Base-by-base conservation (phyloP, 257 asterid species). In the Asclepias syriaca region DNA sequence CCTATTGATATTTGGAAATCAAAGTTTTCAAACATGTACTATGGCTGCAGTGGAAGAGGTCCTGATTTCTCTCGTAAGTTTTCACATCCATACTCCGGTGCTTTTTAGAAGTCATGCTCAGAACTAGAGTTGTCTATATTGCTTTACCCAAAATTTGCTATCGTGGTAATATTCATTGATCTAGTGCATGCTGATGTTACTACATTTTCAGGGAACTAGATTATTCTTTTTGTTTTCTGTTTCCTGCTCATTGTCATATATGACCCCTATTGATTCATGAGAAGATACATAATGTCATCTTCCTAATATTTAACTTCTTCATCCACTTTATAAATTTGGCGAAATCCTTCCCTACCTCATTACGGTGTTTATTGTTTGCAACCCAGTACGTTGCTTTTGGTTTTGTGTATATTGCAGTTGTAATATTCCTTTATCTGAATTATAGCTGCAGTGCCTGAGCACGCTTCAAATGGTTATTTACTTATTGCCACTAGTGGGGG, bases 401-500 rank as follows among this genome's bases (percentile, higher is more conserved):
- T 11, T 68, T 72, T 59, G 46, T 13, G 73, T 61, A 29, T 63
- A 61, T 34, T 39, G 75, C 24, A 5, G 72, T 75, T 65, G 71
- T 85, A 74, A 83, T 79, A 56, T 73, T 67, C 70, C 61, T 76
- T 34, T 71, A 69, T 75, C 54, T 81, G 75, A 72, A 77, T 73
- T 81, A 58, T 81, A 95, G 99, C 91, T 80, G 86, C 93, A 83
- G 93, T 86, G 39, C 87, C 83, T 6, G 92, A 90, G 81, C 87
- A 84, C 40, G 80, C 65, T 70, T 92, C 99, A 80, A 95, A 88
- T 78, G 98, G 99, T 73, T 95, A 95, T 85, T 81, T 95, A 74
- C 97, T 95, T 70, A 95, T 95, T 82, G 98, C 96, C 53, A 90
- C 99, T 53, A 95, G 99, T 81, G 99, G 99, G 58, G 99, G 99